Percentiles rank a stretch among this genome's conserved stretches.
Evolutionary conservation across 208 protist species (phyloP).

Genomic region (Leishmania tropica): DNA sequence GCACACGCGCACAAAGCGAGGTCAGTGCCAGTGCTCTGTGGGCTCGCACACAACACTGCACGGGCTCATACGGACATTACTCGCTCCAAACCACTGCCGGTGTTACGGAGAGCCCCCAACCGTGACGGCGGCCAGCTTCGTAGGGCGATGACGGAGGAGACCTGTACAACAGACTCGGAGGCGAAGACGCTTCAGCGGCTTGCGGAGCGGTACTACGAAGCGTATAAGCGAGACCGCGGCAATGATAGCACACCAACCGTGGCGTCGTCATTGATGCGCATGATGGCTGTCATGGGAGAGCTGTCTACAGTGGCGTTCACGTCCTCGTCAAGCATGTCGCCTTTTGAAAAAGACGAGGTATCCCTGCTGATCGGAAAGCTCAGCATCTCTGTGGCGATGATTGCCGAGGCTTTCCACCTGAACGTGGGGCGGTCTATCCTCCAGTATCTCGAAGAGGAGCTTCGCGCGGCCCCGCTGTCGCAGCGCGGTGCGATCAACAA

Average conservation of each 20-base stretch:
- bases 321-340: constrained; percentile 50
- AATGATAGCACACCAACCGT: constrained; percentile 34
- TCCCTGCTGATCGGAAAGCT: constrained; percentile 56
- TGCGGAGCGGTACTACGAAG: constrained; percentile 50
- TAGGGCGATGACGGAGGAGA: constrained; percentile 2
- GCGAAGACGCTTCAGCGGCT: constrained; percentile 51
- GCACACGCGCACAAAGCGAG: not conserved
- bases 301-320: constrained; percentile 58
- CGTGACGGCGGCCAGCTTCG: not conserved
- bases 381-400: constrained; percentile 55
- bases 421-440: constrained; percentile 53
- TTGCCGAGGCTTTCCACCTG: constrained; percentile 66
- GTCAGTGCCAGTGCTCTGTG: not conserved
- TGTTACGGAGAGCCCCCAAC: not conserved
- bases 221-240: constrained; percentile 40
- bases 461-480: not conserved
- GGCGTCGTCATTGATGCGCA: constrained; percentile 63
- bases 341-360: constrained; percentile 76
- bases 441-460: constrained; percentile 48
- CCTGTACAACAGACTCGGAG: constrained; percentile 4
- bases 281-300: constrained; percentile 81
- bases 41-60: not conserved
- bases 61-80: not conserved
- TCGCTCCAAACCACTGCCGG: not conserved
- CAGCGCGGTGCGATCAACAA: not conserved